Conservation (phyloP, 2,329 filamentous ascomycete genomes). For the Xylaria sp. region DNA sequence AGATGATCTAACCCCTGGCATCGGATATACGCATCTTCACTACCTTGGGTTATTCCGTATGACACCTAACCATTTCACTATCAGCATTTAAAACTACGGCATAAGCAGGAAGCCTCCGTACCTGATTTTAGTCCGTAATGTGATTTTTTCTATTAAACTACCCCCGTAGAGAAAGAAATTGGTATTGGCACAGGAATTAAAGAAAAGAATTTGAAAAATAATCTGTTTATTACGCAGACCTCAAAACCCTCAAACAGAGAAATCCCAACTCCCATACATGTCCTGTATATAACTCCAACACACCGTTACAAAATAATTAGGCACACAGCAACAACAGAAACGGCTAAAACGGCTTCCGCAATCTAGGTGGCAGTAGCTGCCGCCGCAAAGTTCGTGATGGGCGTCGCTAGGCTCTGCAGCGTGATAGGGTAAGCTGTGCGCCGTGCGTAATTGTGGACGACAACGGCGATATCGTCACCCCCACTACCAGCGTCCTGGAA, state of each 20-base stretch:
- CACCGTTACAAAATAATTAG: neutral
- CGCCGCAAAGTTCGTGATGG: conserved; percentile 33
- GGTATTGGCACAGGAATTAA: too few relatives aligned
- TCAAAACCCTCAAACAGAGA: neutral
- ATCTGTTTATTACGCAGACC: too few relatives aligned
- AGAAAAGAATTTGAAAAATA: too few relatives aligned
- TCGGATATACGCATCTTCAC: too few relatives aligned
- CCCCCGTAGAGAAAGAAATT: too few relatives aligned
- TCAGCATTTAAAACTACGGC: too few relatives aligned
- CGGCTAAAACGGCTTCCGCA: neutral
- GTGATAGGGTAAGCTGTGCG: conserved; percentile 27
- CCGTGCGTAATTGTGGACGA: neutral
- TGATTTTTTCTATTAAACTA: too few relatives aligned
- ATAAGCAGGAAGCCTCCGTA: too few relatives aligned
- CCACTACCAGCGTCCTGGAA: neutral
- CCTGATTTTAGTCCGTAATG: too few relatives aligned
- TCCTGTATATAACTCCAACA: neutral
- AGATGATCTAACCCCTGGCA: too few relatives aligned
- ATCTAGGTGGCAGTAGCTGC: conserved; percentile 26
- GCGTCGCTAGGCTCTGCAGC: conserved; percentile 37
- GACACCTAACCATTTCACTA: too few relatives aligned
- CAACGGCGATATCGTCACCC: neutral
- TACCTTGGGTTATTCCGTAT: too few relatives aligned
- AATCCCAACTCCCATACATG: neutral
- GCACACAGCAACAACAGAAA: neutral